Conservation (phyloP, 2,329 filamentous ascomycete species). For the Rosellinia necatrix region DNA sequence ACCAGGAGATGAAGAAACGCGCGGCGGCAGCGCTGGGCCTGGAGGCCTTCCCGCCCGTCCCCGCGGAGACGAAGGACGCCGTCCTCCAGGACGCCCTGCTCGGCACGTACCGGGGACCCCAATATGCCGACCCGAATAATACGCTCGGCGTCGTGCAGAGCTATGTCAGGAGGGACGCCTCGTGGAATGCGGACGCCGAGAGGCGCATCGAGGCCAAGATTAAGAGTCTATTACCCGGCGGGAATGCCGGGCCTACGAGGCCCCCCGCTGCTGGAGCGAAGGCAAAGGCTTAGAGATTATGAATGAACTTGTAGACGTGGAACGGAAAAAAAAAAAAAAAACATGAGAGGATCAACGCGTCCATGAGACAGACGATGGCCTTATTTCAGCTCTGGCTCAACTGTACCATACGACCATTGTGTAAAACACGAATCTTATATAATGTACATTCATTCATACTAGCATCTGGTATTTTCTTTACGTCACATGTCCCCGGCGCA, state of each 20-base stretch:
- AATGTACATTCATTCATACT: conserved; percentile 31
- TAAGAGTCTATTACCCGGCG: conserved; percentile 31
- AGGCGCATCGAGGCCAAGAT: conserved; percentile 38
- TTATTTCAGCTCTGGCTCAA: conserved; percentile 14
- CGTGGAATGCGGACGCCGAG: conserved; percentile 35
- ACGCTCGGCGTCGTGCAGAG: conserved; percentile 40
- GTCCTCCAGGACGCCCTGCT: conserved; percentile 45
- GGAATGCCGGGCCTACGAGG: background rate
- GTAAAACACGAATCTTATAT: conserved; percentile 30
- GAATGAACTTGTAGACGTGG: background rate
- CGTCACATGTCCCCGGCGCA: background rate
- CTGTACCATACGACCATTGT: conserved; percentile 31
- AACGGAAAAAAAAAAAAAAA: background rate
- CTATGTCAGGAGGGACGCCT: conserved; percentile 44
- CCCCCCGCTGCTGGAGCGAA: conserved; percentile 8
- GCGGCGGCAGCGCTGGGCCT: conserved; percentile 27
- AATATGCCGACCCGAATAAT: conserved; percentile 38
- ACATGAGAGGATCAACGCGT: background rate
- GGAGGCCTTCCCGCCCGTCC: conserved; percentile 23
- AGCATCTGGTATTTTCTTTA: background rate
- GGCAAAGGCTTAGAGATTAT: conserved; percentile 23
- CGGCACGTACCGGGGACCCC: conserved; percentile 44
- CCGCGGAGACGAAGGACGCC: conserved; percentile 34
- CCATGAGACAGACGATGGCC: background rate
- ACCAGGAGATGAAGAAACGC: conserved; percentile 40